These are phyloP conservation scores for Phytophthora sojae DNA, from an alignment of 352 stramenopile species.

Conservation along the genomic window DNA sequence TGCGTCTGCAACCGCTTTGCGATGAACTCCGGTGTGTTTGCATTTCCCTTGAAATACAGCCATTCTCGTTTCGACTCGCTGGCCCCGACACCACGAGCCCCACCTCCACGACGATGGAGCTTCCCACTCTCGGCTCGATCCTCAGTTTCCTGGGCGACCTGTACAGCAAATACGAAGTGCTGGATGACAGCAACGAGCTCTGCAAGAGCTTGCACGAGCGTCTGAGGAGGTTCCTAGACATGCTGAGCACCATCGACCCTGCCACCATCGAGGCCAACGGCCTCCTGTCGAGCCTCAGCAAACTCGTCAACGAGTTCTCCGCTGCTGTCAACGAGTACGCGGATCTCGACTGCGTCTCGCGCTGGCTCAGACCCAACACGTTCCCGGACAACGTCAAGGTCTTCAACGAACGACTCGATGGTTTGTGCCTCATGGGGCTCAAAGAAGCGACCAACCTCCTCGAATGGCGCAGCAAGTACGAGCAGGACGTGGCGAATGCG, in stretches of 20 bases:
- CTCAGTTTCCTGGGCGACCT: background rate
- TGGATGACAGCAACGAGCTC: slow-evolving; percentile 20
- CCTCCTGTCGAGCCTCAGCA: slow-evolving; percentile 10
- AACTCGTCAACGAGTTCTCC: slow-evolving; percentile 9
- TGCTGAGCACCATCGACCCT: slow-evolving; percentile 13
- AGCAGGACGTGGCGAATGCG: slow-evolving; percentile 6
- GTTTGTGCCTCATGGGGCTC: slow-evolving; percentile 14
- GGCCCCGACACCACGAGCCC: background rate
- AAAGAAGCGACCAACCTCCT: slow-evolving; percentile 9
- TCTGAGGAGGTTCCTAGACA: slow-evolving; percentile 5
- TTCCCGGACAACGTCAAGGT: slow-evolving; percentile 25
- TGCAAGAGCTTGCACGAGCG: slow-evolving; percentile 16
- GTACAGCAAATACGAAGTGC: slow-evolving; percentile 16
- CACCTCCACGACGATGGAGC: background rate
- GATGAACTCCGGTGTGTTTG: background rate
- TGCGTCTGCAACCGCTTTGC: background rate
- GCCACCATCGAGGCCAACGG: slow-evolving; percentile 23
- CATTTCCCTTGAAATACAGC: background rate
- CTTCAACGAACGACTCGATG: slow-evolving; percentile 31
- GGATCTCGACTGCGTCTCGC: slow-evolving; percentile 23
- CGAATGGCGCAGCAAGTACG: slow-evolving; percentile 27
- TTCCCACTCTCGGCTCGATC: background rate
- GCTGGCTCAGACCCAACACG: slow-evolving; percentile 8
- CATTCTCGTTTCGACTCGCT: background rate
- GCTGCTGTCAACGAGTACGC: slow-evolving; percentile 7